Base-by-base conservation (phyloP, 345 rosid genomes). In the Gynandropsis gynandra region DNA sequence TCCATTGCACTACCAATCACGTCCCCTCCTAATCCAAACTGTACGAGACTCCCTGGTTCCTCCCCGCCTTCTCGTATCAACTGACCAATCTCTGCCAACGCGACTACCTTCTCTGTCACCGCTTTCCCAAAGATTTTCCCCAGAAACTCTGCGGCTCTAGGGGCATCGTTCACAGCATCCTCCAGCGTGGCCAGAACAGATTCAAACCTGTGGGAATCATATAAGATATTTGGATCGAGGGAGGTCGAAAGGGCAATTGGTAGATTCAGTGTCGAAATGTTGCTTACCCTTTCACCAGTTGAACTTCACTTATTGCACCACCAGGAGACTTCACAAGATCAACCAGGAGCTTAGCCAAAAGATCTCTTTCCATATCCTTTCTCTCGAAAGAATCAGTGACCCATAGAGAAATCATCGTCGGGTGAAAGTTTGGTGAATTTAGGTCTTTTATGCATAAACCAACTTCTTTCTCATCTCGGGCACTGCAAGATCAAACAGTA, bases 81-180 rank as follows among this genome's bases (percentile, higher is more conserved):
- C 67, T 19, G 69, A 52, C 80, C 86, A 9, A 85, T 72, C 60
- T 88, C 82, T 37, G 53, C 18, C 80, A 92, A 50, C 2, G 74
- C 20, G 5, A 81, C 65, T 47, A 77, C 80, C 14, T 64, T 65
- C 56, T 80, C 88, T 9, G 43, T 42, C 3, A 88, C 74, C 4
- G 51, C 71, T 62, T 76, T 73, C n/a, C 72, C 97, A 46, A 85
- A 76, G 5, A 87, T 75, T 7, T 43, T 47, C 13, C 94, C 97
- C 0, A 92, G 87, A 73, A 79, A 88, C 63, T 82, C 95, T 3
- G 94, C 74, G 47, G 97, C 98, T 68, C 62, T 92, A 0, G 98
- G 97, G n/a, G 98, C 98, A 60, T 92, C 97, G 34, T 75, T 92
- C 1, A 92, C 90, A 0, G 88, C 75, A 65, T 92, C 98, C 74